Evolutionary conservation across 768 basidiomycete genomes (phyloP).

Genomic region (Podaxis sp.): DNA sequence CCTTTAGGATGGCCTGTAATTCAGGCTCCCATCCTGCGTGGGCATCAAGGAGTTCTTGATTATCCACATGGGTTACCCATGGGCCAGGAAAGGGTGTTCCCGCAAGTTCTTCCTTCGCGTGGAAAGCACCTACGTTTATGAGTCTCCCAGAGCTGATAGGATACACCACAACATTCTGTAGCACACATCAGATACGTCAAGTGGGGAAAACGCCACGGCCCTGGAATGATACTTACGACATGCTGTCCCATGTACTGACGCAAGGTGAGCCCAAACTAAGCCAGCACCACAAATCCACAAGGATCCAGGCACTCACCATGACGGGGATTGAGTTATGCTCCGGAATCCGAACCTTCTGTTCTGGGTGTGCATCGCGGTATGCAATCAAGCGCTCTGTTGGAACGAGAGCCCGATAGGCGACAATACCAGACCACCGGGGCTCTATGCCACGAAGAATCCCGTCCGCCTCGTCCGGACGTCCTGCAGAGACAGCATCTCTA

Average conservation of each 20-base stretch:
- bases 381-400: conserved; percentile 25
- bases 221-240: conserved; percentile 21
- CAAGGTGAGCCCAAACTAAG: background rate
- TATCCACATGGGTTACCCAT: conserved; percentile 37
- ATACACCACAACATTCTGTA: conserved; percentile 33
- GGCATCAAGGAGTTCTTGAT: conserved; percentile 35
- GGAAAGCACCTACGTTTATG: conserved; percentile 31
- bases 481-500: conserved; percentile 13
- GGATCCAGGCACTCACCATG: conserved; percentile 23
- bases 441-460: conserved; percentile 19
- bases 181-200: background rate
- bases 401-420: conserved; percentile 34
- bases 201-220: background rate
- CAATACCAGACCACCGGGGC: conserved; percentile 41
- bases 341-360: conserved; percentile 24
- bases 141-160: conserved; percentile 32
- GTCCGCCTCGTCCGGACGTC: conserved; percentile 17
- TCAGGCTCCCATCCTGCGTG: conserved; percentile 48
- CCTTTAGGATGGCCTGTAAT: conserved; percentile 42
- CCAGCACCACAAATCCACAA: background rate
- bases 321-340: conserved; percentile 24
- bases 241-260: conserved; percentile 33
- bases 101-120: conserved; percentile 28
- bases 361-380: conserved; percentile 26
- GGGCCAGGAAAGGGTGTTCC: conserved; percentile 29